Conservation (phyloP, 768 basidiomycete genomes). For the Suillus alpinus region DNA sequence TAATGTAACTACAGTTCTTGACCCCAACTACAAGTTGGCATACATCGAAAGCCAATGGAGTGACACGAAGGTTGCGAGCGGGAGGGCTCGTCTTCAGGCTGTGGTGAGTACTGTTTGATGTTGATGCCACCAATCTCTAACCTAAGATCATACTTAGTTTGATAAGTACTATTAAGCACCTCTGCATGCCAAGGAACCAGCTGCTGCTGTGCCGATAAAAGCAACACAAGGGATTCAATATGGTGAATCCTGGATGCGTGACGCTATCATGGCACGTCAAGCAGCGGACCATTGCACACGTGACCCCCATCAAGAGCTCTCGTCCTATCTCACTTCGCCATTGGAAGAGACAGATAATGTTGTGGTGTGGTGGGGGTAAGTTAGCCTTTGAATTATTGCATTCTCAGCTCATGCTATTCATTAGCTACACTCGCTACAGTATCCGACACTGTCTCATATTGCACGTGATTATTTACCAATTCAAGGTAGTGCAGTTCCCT, state of each 20-base stretch:
- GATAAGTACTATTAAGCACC: no score
- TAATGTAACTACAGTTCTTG: slow-evolving; percentile 17
- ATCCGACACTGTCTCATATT: slow-evolving; percentile 13
- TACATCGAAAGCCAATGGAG: not conserved
- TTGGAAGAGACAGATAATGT: not conserved
- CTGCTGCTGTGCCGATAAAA: not conserved
- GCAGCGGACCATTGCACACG: not conserved
- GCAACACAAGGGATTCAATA: not conserved
- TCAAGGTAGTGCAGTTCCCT: slow-evolving; percentile 10
- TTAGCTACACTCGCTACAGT: slow-evolving; percentile 13
- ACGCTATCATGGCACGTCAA: not conserved
- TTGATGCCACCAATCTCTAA: no score
- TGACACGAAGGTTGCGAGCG: not conserved
- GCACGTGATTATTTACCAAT: slow-evolving; percentile 14
- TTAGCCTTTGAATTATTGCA: not conserved
- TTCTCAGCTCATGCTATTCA: not conserved
- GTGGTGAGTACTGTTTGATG: no score
- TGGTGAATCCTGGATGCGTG: not conserved
- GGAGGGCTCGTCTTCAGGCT: not conserved
- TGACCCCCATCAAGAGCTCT: not conserved
- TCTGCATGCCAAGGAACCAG: no score
- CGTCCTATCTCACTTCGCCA: slow-evolving; percentile 1
- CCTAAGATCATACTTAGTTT: no score
- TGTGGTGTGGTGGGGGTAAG: slow-evolving; percentile 1
- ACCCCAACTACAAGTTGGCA: not conserved